These are phyloP conservation scores for Trichoderma pleuroti DNA, from an alignment of 2,329 filamentous ascomycete genomes.

Conservation along the genomic window DNA sequence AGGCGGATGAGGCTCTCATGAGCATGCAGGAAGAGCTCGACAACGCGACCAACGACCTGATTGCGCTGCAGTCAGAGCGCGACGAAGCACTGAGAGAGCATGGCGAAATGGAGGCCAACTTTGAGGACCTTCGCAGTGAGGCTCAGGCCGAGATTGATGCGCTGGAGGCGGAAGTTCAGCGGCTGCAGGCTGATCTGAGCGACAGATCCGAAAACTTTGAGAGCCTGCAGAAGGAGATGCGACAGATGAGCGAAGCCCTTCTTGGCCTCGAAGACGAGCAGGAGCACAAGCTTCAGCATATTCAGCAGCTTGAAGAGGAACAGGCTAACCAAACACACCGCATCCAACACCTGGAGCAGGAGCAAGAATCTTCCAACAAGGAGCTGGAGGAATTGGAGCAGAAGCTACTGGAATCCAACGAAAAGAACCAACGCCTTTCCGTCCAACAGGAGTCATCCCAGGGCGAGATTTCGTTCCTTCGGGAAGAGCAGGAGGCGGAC, in stretches of 20 bases:
- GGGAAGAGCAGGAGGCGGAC: conserved; percentile 94
- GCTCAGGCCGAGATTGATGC: conserved; percentile 64
- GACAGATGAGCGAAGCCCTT: conserved; percentile 81
- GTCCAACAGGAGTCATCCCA: conserved; percentile 93
- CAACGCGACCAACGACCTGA: conserved; percentile 72
- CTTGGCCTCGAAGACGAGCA: conserved; percentile 88
- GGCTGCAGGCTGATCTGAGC: conserved; percentile 66
- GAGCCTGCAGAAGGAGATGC: conserved; percentile 91
- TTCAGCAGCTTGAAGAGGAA: conserved; percentile 79
- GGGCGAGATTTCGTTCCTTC: conserved; percentile 87
- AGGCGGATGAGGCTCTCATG: conserved; percentile 55
- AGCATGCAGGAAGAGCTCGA: conserved; percentile 79
- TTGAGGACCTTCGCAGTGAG: conserved; percentile 58
- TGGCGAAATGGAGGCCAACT: conserved; percentile 56
- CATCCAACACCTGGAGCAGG: conserved; percentile 78
- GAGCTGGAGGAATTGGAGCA: conserved; percentile 85
- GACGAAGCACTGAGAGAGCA: conserved; percentile 76
- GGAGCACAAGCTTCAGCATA: conserved; percentile 70
- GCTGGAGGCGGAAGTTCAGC: conserved; percentile 67
- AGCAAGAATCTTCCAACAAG: conserved; percentile 77
- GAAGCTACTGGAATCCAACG: conserved; percentile 77
- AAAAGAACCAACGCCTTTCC: conserved; percentile 80
- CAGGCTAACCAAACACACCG: conserved; percentile 71
- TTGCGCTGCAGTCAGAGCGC: conserved; percentile 75
- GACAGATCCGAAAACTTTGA: conserved; percentile 83